Percentiles rank a stretch among this genome's conserved stretches.
Conservation (phyloP, 768 basidiomycete genomes). For the Xerocomellus amylosporus region DNA sequence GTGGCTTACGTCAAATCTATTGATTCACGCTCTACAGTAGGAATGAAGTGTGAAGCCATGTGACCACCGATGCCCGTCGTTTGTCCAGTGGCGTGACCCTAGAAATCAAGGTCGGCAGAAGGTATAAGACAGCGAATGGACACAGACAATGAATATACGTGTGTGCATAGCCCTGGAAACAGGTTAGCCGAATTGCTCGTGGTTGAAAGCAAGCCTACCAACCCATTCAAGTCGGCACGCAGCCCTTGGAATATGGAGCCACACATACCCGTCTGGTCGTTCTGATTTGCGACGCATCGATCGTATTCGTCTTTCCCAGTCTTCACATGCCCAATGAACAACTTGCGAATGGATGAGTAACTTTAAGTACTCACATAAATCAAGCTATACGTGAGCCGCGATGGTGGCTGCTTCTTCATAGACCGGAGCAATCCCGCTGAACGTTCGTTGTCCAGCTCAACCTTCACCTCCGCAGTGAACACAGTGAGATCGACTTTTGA, state of each 20-base stretch:
- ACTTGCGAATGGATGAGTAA: too few relatives aligned
- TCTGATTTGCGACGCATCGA: neutral
- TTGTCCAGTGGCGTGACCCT: slow-evolving; percentile 22
- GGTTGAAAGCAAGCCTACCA: neutral
- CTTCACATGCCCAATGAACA: neutral
- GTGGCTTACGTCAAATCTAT: neutral
- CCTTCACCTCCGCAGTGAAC: slow-evolving; percentile 21
- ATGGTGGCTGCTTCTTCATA: slow-evolving; percentile 2
- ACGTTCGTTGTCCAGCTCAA: neutral
- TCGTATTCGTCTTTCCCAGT: slow-evolving; percentile 7
- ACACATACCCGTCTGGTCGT: neutral
- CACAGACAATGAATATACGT: slow-evolving; percentile 74
- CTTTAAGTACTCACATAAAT: neutral
- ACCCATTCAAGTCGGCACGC: slow-evolving; percentile 9
- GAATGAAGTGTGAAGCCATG: neutral
- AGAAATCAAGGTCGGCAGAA: neutral
- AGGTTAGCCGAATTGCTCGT: neutral
- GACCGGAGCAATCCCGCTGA: neutral
- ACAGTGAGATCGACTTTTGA: slow-evolving; percentile 25
- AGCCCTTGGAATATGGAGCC: slow-evolving; percentile 6
- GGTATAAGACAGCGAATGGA: too few relatives aligned
- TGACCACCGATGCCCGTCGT: neutral
- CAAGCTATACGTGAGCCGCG: neutral
- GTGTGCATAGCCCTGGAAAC: slow-evolving; percentile 53
- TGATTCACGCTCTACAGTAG: neutral